Base-by-base conservation (phyloP, 305 asterid species). In the Fraxinus platypoda region DNA sequence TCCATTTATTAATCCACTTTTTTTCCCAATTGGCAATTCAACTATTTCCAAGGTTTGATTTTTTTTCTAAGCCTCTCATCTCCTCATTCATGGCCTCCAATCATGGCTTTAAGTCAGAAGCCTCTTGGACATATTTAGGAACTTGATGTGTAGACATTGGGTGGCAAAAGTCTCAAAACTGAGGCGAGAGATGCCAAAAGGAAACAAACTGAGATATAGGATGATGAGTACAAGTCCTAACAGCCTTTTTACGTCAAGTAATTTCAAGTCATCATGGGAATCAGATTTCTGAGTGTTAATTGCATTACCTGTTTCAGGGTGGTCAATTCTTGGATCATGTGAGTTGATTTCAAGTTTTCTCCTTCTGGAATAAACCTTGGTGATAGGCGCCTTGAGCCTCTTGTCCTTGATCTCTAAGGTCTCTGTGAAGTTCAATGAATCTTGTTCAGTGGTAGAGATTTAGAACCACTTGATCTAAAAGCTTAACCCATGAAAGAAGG, bases 351-450 rank as follows among this genome's bases (percentile, higher is more conserved):
- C 35, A 15, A 17, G 74, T 68, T 68, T 68, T 68, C 74, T 68
- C 74, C 74, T 68, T 68, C 74, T 68, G 3, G 74, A 68, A 30
- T 68, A 68, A 68, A 68, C 74, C 37, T 68, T 68, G 21, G 74
- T 68, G 74, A 68, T 68, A 68, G 74, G 37, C 7, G 37, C 74
- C 74, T 68, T 12, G 74, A 26, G 35, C 74, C 74, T 68, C 37
- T 68, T 30, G 74, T 68, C 38, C 38, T 68, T 68, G 74, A 15
- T 68, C 74, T 68, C 74, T 68, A 68, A 68, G 74, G 74, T 3
- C 74, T 68, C 74, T 28, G 74, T 68, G 17, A 15, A 68, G 74
- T 68, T 68, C 74, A 68, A 68, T 68, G 74, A 68, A 68, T 66
- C 37, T 68, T 4, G 74, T 68, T 68, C 74, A 68, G 21, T 68